phyloP scores from a whole-genome alignment of 495 filamentous ascomycete genomes.

The Penicillium taxi region DNA sequence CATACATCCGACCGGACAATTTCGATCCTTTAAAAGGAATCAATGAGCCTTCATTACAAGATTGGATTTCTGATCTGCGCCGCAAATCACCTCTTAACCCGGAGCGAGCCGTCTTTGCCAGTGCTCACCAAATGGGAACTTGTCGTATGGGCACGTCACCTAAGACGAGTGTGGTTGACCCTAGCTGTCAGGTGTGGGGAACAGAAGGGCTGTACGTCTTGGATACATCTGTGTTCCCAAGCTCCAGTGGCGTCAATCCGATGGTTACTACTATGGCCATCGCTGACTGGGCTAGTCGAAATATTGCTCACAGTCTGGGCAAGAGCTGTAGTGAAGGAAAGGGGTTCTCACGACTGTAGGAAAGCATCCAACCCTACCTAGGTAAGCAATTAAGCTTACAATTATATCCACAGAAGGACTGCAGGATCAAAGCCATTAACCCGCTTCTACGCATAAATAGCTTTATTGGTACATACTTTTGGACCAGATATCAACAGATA shows the following conservation, averaged over 20 bases:
- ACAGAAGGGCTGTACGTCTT: conserved; percentile 64
- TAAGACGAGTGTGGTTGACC: conserved; percentile 64
- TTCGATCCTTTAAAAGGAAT: too few relatives aligned
- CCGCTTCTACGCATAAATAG: too few relatives aligned
- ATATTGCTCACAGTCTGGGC: conserved; percentile 29
- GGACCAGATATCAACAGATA: too few relatives aligned
- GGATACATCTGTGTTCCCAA: conserved; percentile 85
- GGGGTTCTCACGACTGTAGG: too few relatives aligned
- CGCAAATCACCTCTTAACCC: conserved; percentile 41
- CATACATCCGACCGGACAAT: conserved; percentile 52
- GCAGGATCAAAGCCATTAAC: too few relatives aligned
- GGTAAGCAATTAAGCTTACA: too few relatives aligned
- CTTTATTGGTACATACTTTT: too few relatives aligned
- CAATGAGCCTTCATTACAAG: conserved; percentile 58
- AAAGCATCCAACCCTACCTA: too few relatives aligned
- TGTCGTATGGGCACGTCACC: conserved; percentile 65
- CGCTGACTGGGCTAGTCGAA: conserved; percentile 41
- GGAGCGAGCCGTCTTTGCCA: conserved; percentile 45
- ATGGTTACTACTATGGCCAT: conserved; percentile 93
- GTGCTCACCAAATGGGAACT: conserved; percentile 88
- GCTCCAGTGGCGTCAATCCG: conserved; percentile 84
- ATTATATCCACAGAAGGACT: too few relatives aligned
- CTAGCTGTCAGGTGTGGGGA: conserved; percentile 69
- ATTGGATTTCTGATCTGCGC: conserved; percentile 59
- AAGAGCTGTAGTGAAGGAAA: too few relatives aligned